phyloP scores from a whole-genome alignment of 2,329 filamentous ascomycete species.

The Apiospora pterosperma region DNA sequence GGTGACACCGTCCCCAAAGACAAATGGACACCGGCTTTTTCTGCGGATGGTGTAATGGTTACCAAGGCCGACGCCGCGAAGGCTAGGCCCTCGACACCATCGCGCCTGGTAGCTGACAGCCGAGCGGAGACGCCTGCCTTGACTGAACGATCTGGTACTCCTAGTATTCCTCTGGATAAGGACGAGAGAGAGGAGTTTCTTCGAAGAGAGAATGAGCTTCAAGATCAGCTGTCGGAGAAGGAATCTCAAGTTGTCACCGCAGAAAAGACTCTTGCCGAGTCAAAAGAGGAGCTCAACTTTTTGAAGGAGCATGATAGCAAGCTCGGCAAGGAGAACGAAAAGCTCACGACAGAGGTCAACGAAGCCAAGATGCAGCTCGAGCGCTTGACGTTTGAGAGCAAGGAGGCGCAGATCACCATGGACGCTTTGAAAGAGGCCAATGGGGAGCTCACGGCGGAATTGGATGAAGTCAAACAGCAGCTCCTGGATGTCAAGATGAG shows the following conservation, averaged over 20 bases:
- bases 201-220: conserved; percentile 90
- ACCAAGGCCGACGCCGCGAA: conserved; percentile 39
- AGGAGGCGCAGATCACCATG: conserved; percentile 97
- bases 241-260: conserved; percentile 76
- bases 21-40: conserved; percentile 71
- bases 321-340: conserved; percentile 86
- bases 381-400: conserved; percentile 91
- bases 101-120: conserved; percentile 51
- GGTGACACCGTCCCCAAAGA: conserved; percentile 89
- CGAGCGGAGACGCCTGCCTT: conserved; percentile 61
- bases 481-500: conserved; percentile 95
- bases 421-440: conserved; percentile 96
- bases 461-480: conserved; percentile 95
- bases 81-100: conserved; percentile 51
- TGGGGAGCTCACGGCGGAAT: conserved; percentile 81
- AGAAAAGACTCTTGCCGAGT: conserved; percentile 77
- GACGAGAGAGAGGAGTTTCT: conserved; percentile 97
- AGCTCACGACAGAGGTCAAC: conserved; percentile 79
- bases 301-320: conserved; percentile 84
- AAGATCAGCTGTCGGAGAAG: conserved; percentile 92
- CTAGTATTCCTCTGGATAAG: conserved; percentile 85
- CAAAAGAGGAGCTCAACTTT: conserved; percentile 79
- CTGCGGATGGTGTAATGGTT: conserved; percentile 46
- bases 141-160: conserved; percentile 82
- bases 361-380: conserved; percentile 96